These are phyloP conservation scores for Lentinula aciculospora DNA, from an alignment of 768 basidiomycete genomes.

Conservation along the genomic window DNA sequence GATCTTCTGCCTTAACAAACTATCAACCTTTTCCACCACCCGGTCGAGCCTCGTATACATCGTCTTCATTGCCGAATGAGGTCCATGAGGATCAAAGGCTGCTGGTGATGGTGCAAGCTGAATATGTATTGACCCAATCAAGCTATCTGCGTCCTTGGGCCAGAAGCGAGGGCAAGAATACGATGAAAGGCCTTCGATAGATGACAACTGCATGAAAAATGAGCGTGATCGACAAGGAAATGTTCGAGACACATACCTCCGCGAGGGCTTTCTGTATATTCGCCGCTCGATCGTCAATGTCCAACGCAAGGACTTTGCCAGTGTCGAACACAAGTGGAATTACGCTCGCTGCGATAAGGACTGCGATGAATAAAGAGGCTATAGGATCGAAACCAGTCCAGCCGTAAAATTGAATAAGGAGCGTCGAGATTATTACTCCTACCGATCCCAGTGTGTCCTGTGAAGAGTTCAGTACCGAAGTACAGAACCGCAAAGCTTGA, in stretches of 20 bases:
- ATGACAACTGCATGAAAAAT: constrained; percentile 46
- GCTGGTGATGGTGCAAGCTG: constrained; percentile 68
- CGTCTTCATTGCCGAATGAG: constrained; percentile 39
- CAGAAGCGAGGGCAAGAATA: constrained; percentile 86
- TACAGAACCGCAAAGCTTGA: too few relatives aligned
- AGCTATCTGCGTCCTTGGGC: constrained; percentile 84
- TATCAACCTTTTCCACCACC: constrained; percentile 73
- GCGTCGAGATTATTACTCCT: constrained; percentile 94
- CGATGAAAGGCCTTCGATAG: constrained; percentile 75
- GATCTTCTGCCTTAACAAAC: constrained; percentile 65
- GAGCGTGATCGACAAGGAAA: not conserved
- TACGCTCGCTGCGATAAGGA: constrained; percentile 93
- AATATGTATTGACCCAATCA: constrained; percentile 91
- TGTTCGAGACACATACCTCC: constrained; percentile 43
- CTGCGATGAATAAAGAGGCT: constrained; percentile 92
- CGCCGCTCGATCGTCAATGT: constrained; percentile 61
- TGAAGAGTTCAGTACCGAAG: not conserved
- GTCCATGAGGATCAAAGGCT: constrained; percentile 47
- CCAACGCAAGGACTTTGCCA: constrained; percentile 81
- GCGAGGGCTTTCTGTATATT: constrained; percentile 52
- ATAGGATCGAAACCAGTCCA: constrained; percentile 99
- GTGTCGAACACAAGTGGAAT: constrained; percentile 93
- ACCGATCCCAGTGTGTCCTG: constrained; percentile 96
- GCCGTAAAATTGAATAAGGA: constrained; percentile 92
- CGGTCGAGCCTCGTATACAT: constrained; percentile 62